Percentiles rank a stretch among this genome's conserved stretches.
Evolutionary conservation across 805 yeast species (phyloP).

Genomic region (Metschnikowia kunwiensis): DNA sequence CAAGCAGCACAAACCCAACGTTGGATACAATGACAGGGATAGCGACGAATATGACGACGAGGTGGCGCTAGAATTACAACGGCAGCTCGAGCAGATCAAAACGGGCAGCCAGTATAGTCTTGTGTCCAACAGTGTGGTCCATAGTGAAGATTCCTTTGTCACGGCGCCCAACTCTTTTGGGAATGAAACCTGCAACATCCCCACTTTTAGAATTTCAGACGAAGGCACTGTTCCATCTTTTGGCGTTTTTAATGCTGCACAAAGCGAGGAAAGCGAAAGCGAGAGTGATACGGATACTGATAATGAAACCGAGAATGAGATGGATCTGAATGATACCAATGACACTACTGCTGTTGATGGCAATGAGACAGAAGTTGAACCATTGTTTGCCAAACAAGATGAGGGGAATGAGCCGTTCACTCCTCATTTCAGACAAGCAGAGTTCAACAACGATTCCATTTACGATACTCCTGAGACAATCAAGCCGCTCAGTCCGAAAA

Average conservation of each 20-base stretch:
- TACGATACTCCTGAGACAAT: constrained; percentile 21
- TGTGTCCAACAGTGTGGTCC: constrained; percentile 1
- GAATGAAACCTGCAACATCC: constrained; percentile 1
- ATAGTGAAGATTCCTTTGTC: constrained; percentile 13
- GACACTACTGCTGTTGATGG: constrained; percentile 1
- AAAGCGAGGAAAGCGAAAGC: constrained; percentile 1
- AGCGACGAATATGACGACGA: constrained; percentile 30
- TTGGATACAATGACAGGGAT: not conserved
- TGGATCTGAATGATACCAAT: constrained; percentile 4
- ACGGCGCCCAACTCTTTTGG: constrained; percentile 2
- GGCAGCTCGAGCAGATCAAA: constrained; percentile 37
- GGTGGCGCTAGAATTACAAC: constrained; percentile 36
- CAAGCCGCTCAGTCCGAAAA: constrained; percentile 36
- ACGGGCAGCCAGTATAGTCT: constrained; percentile 16
- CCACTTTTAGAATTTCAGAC: constrained; percentile 9
- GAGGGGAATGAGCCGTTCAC: constrained; percentile 9
- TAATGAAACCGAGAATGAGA: constrained; percentile 6
- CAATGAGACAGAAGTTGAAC: not conserved
- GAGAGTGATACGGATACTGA: constrained; percentile 9
- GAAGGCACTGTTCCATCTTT: too few species aligned
- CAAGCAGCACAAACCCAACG: constrained; percentile 22
- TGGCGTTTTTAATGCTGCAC: not conserved
- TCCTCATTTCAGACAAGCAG: constrained; percentile 5
- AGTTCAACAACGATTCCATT: constrained; percentile 3
- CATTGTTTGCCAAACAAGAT: not conserved